Evolutionary conservation across 257 asterid genomes (phyloP).

Genomic region (Oldenlandia corymbosa): DNA sequence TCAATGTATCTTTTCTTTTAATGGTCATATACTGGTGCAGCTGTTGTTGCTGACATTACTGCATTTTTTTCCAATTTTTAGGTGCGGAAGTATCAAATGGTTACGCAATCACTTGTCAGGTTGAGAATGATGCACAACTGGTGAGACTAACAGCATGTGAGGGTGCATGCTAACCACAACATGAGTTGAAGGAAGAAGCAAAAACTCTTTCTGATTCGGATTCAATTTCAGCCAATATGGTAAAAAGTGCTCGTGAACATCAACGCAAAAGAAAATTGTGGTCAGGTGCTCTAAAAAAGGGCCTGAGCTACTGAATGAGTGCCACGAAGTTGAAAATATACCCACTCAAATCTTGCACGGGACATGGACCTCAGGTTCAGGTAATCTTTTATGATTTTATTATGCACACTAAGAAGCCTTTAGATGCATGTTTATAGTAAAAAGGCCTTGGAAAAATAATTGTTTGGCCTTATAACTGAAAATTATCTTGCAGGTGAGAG

Average conservation of each 20-base stretch:
- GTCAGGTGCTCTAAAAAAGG: neutral
- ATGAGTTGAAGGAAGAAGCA: neutral
- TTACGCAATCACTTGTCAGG: conserved; percentile 2
- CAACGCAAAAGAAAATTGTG: neutral
- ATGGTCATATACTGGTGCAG: neutral
- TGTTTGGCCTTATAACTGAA: no score
- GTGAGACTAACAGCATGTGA: neutral
- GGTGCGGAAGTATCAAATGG: conserved; percentile 1
- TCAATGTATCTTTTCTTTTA: neutral
- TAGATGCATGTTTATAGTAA: neutral
- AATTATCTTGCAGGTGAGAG: no score
- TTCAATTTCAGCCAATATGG: neutral
- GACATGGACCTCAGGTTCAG: neutral
- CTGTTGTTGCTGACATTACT: neutral
- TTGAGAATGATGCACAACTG: neutral
- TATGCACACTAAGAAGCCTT: neutral
- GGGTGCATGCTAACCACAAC: neutral
- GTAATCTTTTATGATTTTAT: neutral
- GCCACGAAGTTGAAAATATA: neutral
- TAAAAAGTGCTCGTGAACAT: no score
- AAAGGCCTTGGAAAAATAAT: neutral
- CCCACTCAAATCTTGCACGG: neutral
- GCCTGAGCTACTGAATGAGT: neutral
- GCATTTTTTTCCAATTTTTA: neutral
- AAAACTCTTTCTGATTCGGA: neutral